Evolutionary conservation across 106 monocot genomes (phyloP).

Genomic region (Dactylorhiza incarnata): DNA sequence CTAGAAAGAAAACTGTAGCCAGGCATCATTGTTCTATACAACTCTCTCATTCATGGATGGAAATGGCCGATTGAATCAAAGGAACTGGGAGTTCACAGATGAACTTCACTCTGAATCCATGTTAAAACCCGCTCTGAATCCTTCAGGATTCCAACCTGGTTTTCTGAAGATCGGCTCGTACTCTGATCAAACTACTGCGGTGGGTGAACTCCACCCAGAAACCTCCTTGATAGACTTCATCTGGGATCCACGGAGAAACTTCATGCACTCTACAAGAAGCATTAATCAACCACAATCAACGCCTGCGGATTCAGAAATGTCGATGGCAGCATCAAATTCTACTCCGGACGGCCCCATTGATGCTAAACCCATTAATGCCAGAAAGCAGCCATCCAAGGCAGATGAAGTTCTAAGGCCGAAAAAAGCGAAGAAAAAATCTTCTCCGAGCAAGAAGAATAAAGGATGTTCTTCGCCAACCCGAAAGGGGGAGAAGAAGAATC

Average conservation of each 20-base stretch:
- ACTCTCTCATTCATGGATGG: slow-evolving; percentile 25
- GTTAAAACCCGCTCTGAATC: slow-evolving; percentile 15
- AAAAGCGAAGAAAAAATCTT: slow-evolving; percentile 29
- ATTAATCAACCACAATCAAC: slow-evolving; percentile 8
- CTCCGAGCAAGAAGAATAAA: slow-evolving; percentile 24
- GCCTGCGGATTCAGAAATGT: slow-evolving; percentile 19
- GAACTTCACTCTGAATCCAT: slow-evolving; percentile 14
- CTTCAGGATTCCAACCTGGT: slow-evolving; percentile 19
- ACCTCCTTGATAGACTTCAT: slow-evolving; percentile 27
- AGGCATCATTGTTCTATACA: neutral
- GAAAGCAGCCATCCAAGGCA: slow-evolving; percentile 19
- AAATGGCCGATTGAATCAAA: slow-evolving; percentile 29
- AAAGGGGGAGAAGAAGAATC: slow-evolving; percentile 41
- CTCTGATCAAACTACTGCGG: slow-evolving; percentile 16
- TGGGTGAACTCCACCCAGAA: slow-evolving; percentile 11
- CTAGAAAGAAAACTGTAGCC: neutral
- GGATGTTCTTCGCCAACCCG: slow-evolving; percentile 13
- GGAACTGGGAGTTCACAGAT: slow-evolving; percentile 55
- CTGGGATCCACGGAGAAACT: slow-evolving; percentile 51
- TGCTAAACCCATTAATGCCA: slow-evolving; percentile 17
- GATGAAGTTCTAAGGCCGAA: slow-evolving; percentile 25
- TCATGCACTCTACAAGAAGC: slow-evolving; percentile 17
- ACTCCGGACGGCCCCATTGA: slow-evolving; percentile 1
- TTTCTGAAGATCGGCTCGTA: slow-evolving; percentile 46
- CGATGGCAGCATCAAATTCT: slow-evolving; percentile 3